Conservation (phyloP, 306 rosid species). For the Boehmeria nivea region DNA sequence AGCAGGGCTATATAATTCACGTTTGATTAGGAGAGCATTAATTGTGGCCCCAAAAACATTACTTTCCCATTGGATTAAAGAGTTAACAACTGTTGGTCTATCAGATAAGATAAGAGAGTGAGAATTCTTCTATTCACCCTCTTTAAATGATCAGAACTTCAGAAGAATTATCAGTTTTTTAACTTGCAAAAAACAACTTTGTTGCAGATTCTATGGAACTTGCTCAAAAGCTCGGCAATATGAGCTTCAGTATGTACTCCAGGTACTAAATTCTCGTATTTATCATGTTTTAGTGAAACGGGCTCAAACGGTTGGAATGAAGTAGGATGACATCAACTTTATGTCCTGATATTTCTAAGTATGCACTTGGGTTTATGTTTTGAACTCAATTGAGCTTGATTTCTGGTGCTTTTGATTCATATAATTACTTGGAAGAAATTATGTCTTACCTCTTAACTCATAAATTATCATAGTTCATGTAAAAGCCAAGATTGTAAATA, state of each 20-base stretch:
- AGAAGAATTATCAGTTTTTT: neutral
- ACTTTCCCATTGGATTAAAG: slow-evolving; percentile 86
- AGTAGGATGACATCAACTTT: no score
- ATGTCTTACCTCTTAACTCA: no score
- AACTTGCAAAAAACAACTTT: slow-evolving; percentile 4
- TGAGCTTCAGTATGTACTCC: slow-evolving; percentile 79
- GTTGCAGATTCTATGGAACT: slow-evolving; percentile 68
- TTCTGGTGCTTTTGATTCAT: neutral
- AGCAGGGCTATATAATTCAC: slow-evolving; percentile 74
- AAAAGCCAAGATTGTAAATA: neutral
- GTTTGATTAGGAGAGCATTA: slow-evolving; percentile 64
- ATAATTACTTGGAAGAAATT: no score
- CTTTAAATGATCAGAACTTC: neutral
- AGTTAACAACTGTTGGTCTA: slow-evolving; percentile 78
- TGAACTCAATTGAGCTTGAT: no score
- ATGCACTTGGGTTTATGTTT: no score
- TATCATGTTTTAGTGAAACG: no score
- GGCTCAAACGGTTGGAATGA: no score
- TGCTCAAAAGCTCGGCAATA: slow-evolving; percentile 55
- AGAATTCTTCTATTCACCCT: slow-evolving; percentile 26
- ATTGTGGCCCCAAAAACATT: slow-evolving; percentile 85
- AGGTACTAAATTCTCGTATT: slow-evolving; percentile 40
- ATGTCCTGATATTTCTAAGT: no score
- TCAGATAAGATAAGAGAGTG: slow-evolving; percentile 73
- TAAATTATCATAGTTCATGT: neutral